A percentile compares a stretch with the other conserved stretches of the same genome.
Conservation (phyloP, 1,139 yeast genomes). For the Sugiyamaella paludigena region DNA sequence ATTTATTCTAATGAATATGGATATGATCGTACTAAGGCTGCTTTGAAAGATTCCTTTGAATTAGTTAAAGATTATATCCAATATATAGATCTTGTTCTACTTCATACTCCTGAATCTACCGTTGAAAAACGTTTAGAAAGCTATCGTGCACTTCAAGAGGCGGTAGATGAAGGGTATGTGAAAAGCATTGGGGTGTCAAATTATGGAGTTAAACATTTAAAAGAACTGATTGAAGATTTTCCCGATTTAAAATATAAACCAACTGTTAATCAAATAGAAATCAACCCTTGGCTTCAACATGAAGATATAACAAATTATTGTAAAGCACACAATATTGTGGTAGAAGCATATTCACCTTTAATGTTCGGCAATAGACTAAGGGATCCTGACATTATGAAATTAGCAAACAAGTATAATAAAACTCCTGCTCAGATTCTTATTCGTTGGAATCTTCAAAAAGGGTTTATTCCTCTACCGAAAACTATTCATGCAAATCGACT, state of each 20-base stretch:
- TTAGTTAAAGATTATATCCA: conserved; percentile 48
- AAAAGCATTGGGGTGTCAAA: conserved; percentile 46
- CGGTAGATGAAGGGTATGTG: conserved; percentile 36
- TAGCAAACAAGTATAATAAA: conserved; percentile 42
- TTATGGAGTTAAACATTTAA: conserved; percentile 41
- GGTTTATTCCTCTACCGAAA: conserved; percentile 68
- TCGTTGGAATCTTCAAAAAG: conserved; percentile 43
- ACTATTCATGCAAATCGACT: conserved; percentile 55
- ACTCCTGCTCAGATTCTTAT: conserved; percentile 46
- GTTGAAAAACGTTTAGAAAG: conserved; percentile 37
- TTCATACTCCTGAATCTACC: conserved; percentile 40
- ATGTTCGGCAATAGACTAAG: conserved; percentile 57
- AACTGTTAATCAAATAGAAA: conserved; percentile 50
- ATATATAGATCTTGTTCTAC: conserved; percentile 48
- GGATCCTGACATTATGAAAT: conserved; percentile 47
- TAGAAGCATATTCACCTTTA: conserved; percentile 71
- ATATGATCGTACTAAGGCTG: conserved; percentile 53
- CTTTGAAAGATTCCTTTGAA: conserved; percentile 49
- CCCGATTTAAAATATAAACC: conserved; percentile 43
- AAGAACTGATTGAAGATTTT: conserved; percentile 36
- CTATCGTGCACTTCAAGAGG: conserved; percentile 46
- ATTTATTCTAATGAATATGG: conserved; percentile 57
- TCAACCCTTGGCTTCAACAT: conserved; percentile 57
- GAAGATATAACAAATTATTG: conserved; percentile 58
- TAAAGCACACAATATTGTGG: conserved; percentile 46